Evolutionary conservation across 129 eudicot species (phyloP), one percentile per base, ranked within the genome.

Genomic region (Pulicaria dysenterica): DNA sequence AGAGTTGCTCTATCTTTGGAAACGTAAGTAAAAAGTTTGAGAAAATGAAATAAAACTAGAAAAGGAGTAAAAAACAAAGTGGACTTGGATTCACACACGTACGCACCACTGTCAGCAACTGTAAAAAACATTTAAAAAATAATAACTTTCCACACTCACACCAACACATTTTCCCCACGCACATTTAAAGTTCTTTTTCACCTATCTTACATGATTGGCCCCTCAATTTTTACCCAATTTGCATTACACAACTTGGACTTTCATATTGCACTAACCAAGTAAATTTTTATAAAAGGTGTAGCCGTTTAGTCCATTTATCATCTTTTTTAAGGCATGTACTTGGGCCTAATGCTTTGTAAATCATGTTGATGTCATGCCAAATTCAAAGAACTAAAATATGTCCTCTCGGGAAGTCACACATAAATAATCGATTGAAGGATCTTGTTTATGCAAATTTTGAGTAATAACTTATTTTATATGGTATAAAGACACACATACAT

Each of bases 161-260:
- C 82, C 82, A 78, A 78, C 76, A 73, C 84, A 68, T 69, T 50
- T 77, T 73, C 78, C 77, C 80, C 77, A 84, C 74, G 58, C 73
- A 74, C 74, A 73, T 73, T 77, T 62, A 73, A 77, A 74, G 49
- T 68, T 67, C 9, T 38, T 62, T 61, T 78, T 62, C 45, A 8
- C 17, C 24, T 41, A 36, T 43, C 8, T 70, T 49, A 11, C 72
- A 63, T 42, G 41, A 70, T 51, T 53, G 34, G 50, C 36, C 82
- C 82, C 67, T 78, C 34, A 15, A 31, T 1, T 1, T 70, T 53
- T 4, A 61, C 3, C 57, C 17, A 37, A 1, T 4, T 70, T 48
- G 44, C 51, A 70, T 62, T 15, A 24, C 46, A 42, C 8, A n/a
- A 41, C 73, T 64, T 64, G 1, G 3, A 74, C 58, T 74, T 64